These are phyloP conservation scores for Pythium periplocum DNA, from an alignment of 352 stramenopile species.

Conservation along the genomic window DNA sequence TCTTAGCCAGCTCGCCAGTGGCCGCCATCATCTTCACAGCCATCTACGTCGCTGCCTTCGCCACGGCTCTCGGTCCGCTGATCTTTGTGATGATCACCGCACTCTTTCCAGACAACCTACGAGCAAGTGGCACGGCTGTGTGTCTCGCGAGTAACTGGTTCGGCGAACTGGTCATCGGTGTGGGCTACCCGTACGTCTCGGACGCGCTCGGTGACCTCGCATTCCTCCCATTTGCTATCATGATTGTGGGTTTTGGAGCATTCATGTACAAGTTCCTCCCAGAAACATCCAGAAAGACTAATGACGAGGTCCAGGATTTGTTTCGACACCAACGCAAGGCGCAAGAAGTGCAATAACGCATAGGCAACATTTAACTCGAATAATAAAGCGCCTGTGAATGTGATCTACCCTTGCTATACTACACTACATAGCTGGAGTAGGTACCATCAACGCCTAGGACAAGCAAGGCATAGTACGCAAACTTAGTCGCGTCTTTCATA, in stretches of 20 bases:
- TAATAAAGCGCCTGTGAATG: not conserved
- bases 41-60: slow-evolving; percentile 41
- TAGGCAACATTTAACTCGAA: too few relatives aligned
- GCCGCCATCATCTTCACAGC: slow-evolving; percentile 47
- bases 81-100: slow-evolving; percentile 45
- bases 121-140: slow-evolving; percentile 35
- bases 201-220: slow-evolving; percentile 26
- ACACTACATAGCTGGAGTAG: not conserved
- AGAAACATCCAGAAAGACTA: slow-evolving; percentile 51
- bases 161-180: slow-evolving; percentile 43
- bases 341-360: too few relatives aligned
- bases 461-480: slow-evolving; percentile 33
- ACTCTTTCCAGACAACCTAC: slow-evolving; percentile 54
- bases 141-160: slow-evolving; percentile 48
- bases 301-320: too few relatives aligned
- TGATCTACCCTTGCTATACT: not conserved
- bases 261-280: slow-evolving; percentile 44
- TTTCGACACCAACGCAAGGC: too few relatives aligned
- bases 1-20: slow-evolving; percentile 19
- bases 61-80: slow-evolving; percentile 44
- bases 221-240: slow-evolving; percentile 48
- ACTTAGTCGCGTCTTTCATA: slow-evolving; percentile 22
- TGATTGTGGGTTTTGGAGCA: slow-evolving; percentile 22
- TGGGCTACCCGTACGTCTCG: slow-evolving; percentile 50
- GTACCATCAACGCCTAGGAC: slow-evolving; percentile 32